Conservation (phyloP, 2,329 filamentous ascomycete genomes). For the Aspergillus sp. region DNA sequence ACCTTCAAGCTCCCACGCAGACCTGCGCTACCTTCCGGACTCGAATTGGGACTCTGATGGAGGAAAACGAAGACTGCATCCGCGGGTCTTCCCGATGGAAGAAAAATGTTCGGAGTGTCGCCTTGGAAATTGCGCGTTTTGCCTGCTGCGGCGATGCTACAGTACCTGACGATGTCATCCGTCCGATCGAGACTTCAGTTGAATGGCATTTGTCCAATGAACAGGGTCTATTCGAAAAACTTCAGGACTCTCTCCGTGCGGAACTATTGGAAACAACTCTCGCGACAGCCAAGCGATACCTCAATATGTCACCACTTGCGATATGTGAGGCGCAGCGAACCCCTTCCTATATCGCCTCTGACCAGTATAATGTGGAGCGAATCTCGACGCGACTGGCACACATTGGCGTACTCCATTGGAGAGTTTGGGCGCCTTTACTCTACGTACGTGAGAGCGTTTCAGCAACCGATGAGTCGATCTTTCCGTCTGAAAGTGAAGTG, state of each 20-base stretch:
- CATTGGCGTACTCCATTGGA: constrained; percentile 83
- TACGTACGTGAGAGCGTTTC: constrained; percentile 51
- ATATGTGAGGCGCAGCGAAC: constrained; percentile 45
- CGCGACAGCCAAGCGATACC: constrained; percentile 35
- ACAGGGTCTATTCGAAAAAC: constrained; percentile 32
- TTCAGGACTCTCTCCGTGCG: constrained; percentile 33
- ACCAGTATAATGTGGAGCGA: constrained; percentile 36
- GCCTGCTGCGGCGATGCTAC: constrained; percentile 30
- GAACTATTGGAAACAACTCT: constrained; percentile 34
- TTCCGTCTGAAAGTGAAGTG: constrained; percentile 11
- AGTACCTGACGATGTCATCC: constrained; percentile 35
- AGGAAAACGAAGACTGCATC: constrained; percentile 29
- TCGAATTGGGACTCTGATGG: constrained; percentile 41
- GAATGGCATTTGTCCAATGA: constrained; percentile 36
- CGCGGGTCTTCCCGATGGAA: constrained; percentile 30
- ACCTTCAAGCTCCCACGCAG: constrained; percentile 29
- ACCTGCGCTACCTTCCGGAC: constrained; percentile 37
- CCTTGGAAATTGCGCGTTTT: constrained; percentile 44
- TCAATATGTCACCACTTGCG: constrained; percentile 42
- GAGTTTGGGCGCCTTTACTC: constrained; percentile 76
- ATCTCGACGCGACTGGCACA: constrained; percentile 79
- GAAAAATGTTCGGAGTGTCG: constrained; percentile 37
- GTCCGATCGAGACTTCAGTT: constrained; percentile 33
- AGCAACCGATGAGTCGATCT: constrained; percentile 18
- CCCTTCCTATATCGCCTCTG: constrained; percentile 18